A percentile compares a stretch with the other conserved stretches of the same genome.
Evolutionary conservation across 2,329 filamentous ascomycete species (phyloP).

Genomic region (Dothistroma pini): DNA sequence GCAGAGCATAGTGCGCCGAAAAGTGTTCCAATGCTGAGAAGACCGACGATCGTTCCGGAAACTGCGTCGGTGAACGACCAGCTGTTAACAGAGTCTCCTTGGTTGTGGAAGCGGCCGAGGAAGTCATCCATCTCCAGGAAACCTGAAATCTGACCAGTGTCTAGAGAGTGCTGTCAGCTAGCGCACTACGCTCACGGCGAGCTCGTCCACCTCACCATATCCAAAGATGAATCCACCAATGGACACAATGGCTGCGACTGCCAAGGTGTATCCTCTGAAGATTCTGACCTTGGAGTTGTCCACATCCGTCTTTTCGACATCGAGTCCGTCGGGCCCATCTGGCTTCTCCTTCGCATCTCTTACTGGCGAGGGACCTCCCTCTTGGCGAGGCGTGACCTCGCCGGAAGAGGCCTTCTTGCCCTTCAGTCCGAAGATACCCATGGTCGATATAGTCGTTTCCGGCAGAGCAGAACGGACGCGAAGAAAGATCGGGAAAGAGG

Average conservation of each 20-base stretch:
- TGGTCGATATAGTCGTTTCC: background rate
- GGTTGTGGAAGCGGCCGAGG: conserved; percentile 46
- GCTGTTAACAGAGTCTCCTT: conserved; percentile 28
- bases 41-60: conserved; percentile 61
- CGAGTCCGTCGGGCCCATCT: conserved; percentile 9
- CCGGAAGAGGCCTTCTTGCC: background rate
- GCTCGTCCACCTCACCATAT: conserved; percentile 33
- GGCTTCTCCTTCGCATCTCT: conserved; percentile 1
- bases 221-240: conserved; percentile 40
- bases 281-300: conserved; percentile 25
- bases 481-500: background rate
- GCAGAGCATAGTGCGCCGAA: conserved; percentile 57
- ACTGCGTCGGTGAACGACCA: conserved; percentile 53
- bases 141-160: conserved; percentile 59
- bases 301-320: conserved; percentile 23
- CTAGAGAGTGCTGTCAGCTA: conserved; percentile 33
- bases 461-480: background rate
- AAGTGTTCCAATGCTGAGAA: conserved; percentile 57
- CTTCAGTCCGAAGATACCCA: background rate
- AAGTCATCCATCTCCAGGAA: conserved; percentile 61
- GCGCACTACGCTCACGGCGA: background rate
- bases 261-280: conserved; percentile 30
- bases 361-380: conserved; percentile 6
- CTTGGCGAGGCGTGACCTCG: conserved; percentile 7
- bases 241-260: conserved; percentile 35